Percentiles rank a stretch among this genome's conserved stretches.
Conservation (phyloP, 805 yeast species). For the Saccharomycopsis synnaedendra region DNA sequence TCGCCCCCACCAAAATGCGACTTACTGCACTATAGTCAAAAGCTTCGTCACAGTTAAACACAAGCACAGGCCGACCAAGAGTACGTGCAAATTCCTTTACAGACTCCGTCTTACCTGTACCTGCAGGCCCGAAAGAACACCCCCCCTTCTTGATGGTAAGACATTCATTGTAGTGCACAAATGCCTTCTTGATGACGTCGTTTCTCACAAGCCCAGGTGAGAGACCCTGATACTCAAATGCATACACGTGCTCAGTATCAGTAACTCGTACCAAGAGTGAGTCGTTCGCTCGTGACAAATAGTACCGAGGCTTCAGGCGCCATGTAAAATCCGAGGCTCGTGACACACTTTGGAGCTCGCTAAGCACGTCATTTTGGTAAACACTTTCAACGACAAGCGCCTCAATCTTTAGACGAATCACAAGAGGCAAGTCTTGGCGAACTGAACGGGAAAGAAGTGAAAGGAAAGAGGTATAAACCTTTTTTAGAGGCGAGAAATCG, state of each 20-base stretch:
- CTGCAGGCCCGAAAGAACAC: conserved; percentile 91
- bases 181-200: conserved; percentile 55
- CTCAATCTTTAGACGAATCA: conserved; percentile 38
- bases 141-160: conserved; percentile 72
- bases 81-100: conserved; percentile 74
- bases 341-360: conserved; percentile 15
- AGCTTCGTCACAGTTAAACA: conserved; percentile 84
- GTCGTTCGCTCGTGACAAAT: conserved; percentile 24
- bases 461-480: conserved; percentile 16
- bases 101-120: conserved; percentile 93
- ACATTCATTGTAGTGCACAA: conserved; percentile 62
- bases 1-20: conserved; percentile 65
- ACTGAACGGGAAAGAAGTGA: conserved; percentile 24
- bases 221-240: conserved; percentile 73
- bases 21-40: conserved; percentile 76
- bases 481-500: neutral
- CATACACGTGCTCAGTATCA: conserved; percentile 43
- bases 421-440: conserved; percentile 19
- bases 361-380: conserved; percentile 40
- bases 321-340: conserved; percentile 27
- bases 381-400: conserved; percentile 55
- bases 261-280: conserved; percentile 41
- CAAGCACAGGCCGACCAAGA: conserved; percentile 71
- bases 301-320: conserved; percentile 43
- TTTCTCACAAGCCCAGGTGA: conserved; percentile 69